Percentiles rank a stretch among this genome's conserved stretches.
These are phyloP conservation scores for Malus hybrid DNA, from an alignment of 331 rosid species.

Conservation along the genomic window DNA sequence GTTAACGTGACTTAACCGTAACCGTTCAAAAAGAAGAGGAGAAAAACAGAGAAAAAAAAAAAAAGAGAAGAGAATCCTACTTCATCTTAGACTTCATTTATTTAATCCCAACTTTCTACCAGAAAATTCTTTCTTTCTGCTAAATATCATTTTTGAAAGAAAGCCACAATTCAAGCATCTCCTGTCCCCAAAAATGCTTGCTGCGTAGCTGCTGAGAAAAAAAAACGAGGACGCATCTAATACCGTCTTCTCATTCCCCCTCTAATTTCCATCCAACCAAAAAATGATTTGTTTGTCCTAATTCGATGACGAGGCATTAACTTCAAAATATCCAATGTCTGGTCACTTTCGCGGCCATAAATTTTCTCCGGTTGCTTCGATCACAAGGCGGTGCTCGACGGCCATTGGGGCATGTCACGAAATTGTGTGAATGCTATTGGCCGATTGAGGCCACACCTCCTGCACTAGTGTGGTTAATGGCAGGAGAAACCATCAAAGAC, in stretches of 20 bases:
- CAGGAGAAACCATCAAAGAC: neutral
- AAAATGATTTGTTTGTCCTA: slow-evolving; percentile 24
- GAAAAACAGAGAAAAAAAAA: fast-evolving
- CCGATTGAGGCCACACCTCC: slow-evolving; percentile 20
- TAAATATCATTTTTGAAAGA: neutral
- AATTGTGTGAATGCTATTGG: slow-evolving; percentile 19
- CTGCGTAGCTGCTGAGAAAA: slow-evolving; percentile 9
- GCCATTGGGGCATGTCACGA: slow-evolving; percentile 17
- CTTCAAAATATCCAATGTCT: slow-evolving; percentile 49
- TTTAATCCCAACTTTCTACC: neutral
- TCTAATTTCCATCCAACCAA: slow-evolving; percentile 10
- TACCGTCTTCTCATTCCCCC: slow-evolving; percentile 11
- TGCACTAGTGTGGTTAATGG: neutral
- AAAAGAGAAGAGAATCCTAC: no score
- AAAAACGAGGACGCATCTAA: slow-evolving; percentile 29
- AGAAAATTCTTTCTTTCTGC: slow-evolving; percentile 2
- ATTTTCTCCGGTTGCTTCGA: slow-evolving; percentile 25
- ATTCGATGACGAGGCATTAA: slow-evolving; percentile 16
- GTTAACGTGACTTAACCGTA: no score
- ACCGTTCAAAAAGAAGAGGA: fast-evolving
- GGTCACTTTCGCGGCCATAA: slow-evolving; percentile 31
- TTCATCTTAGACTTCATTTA: neutral
- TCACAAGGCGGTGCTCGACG: slow-evolving; percentile 28
- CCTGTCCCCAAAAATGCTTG: slow-evolving; percentile 24
- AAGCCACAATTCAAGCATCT: slow-evolving; percentile 1